Evolutionary conservation across 2,329 filamentous ascomycete species (phyloP).

Genomic region (Fusarium fracticaudum): DNA sequence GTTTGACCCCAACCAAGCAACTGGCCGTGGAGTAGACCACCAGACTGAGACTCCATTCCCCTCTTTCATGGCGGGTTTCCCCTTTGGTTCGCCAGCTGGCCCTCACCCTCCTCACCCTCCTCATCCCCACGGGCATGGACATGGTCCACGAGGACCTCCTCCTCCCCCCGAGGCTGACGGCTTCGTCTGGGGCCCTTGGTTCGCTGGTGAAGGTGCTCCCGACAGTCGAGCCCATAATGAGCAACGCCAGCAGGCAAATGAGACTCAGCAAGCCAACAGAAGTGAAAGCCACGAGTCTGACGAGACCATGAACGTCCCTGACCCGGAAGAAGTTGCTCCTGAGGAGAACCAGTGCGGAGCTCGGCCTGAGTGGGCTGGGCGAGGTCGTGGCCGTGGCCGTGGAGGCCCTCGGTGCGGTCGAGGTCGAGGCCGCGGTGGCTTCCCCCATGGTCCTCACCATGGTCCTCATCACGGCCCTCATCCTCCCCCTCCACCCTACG

Average conservation of each 20-base stretch:
- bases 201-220: slow-evolving; percentile 38
- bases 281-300: slow-evolving; percentile 49
- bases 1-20: slow-evolving; percentile 44
- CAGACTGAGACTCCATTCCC: slow-evolving; percentile 39
- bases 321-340: slow-evolving; percentile 47
- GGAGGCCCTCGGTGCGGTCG: slow-evolving; percentile 34
- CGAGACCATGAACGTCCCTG: slow-evolving; percentile 47
- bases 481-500: slow-evolving; percentile 28
- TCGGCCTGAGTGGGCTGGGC: slow-evolving; percentile 33
- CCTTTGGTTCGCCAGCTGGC: slow-evolving; percentile 43
- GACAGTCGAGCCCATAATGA: slow-evolving; percentile 25
- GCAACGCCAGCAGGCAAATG: slow-evolving; percentile 32
- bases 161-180: slow-evolving; percentile 36
- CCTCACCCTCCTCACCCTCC: slow-evolving; percentile 14
- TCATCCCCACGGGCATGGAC: slow-evolving; percentile 5
- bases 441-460: slow-evolving; percentile 23
- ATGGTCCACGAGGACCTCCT: slow-evolving; percentile 29
- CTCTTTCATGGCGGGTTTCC: slow-evolving; percentile 47
- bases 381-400: slow-evolving; percentile 35
- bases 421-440: slow-evolving; percentile 35
- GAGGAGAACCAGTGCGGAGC: slow-evolving; percentile 44
- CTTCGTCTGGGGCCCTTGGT: slow-evolving; percentile 42
- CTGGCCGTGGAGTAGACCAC: slow-evolving; percentile 53
- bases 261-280: slow-evolving; percentile 26
- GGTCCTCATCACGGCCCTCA: slow-evolving; percentile 34